These are phyloP conservation scores for Balakata baccata DNA, from an alignment of 345 rosid species.

Conservation along the genomic window DNA sequence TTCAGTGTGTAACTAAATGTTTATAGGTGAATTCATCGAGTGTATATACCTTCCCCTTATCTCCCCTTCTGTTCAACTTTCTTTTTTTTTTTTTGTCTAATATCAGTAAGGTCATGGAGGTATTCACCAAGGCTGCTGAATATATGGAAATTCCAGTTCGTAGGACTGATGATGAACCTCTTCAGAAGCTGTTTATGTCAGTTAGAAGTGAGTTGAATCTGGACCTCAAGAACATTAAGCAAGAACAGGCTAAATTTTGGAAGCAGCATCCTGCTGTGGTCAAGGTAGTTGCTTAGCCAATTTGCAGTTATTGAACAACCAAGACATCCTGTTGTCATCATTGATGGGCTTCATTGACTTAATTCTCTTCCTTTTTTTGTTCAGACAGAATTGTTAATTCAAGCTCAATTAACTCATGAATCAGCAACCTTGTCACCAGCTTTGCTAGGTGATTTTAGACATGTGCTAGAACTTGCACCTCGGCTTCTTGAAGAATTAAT, in stretches of 20 bases:
- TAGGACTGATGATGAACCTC: conserved; percentile 92
- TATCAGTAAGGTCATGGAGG: conserved; percentile 96
- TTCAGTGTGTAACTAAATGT: background rate
- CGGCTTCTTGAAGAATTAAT: conserved; percentile 91
- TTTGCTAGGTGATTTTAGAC: conserved; percentile 73
- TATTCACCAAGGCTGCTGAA: conserved; percentile 94
- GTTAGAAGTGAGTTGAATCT: conserved; percentile 95
- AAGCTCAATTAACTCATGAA: conserved; percentile 89
- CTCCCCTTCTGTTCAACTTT: background rate
- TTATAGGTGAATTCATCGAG: background rate
- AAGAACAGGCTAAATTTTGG: conserved; percentile 99
- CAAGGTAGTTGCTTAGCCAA: conserved; percentile 50
- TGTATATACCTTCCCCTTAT: too few species aligned
- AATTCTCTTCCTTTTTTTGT: conserved; percentile 12
- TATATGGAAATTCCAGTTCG: conserved; percentile 96
- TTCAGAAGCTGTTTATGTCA: conserved; percentile 89
- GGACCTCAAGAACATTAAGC: conserved; percentile 93
- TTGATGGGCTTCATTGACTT: conserved; percentile 12
- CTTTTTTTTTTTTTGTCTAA: conserved; percentile 2
- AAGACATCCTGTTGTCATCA: conserved; percentile 3
- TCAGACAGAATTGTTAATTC: conserved; percentile 95
- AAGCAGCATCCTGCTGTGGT: conserved; percentile 96
- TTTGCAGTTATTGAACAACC: conserved; percentile 4
- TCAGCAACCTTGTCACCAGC: conserved; percentile 71
- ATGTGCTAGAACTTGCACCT: conserved; percentile 88